Base-by-base conservation (phyloP, 805 yeast species). In the Kluyveromyces siamensis region DNA sequence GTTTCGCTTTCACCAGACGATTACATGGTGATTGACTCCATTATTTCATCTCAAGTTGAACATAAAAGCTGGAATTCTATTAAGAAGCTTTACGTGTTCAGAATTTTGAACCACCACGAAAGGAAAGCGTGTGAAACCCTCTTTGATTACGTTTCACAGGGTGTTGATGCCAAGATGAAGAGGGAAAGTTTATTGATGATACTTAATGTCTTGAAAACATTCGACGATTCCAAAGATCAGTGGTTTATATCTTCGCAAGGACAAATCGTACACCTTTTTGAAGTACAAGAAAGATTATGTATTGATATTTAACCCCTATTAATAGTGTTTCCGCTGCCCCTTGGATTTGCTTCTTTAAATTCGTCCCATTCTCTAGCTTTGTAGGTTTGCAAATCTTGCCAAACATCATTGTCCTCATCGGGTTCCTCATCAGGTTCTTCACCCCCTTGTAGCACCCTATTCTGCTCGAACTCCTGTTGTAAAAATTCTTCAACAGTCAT, bases 401-500 rank as follows among this genome's bases (percentile, higher is more conserved):
- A 72, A 19, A 75, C 82, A 25, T 73, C 70, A 52, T 84, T 79
- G 52, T 84, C 88, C 49, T 83, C 88, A 48, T 72, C 73, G 45
- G 61, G 56, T 48, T 68, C 63, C 50, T 68, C 63, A 25, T 52
- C 50, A 8, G 40, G 36, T 38, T 59, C 46, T 60, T 70, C 60
- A 65, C 81, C 61, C 66, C 79, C 61, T 59, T 71, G 70, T 38
- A 78, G 72, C 74, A 90, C 84, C 48, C 91, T 90, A 2, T 96
- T 96, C 57, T 85, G 81, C 17, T 81, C 81, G 52, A 86, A 71
- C 62, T 93, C 99, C 56, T 87, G 80, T 44, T 89, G 95, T 46
- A 93, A 71, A 52, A 85, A 83, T 57, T 93, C 97, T 54, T 93
- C 99, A 0, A 93, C 89, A 0, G 96, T 73, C 93, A 93, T 87